Conservation (phyloP, 2,329 filamentous ascomycete genomes). For the Neonectria ditissima region DNA sequence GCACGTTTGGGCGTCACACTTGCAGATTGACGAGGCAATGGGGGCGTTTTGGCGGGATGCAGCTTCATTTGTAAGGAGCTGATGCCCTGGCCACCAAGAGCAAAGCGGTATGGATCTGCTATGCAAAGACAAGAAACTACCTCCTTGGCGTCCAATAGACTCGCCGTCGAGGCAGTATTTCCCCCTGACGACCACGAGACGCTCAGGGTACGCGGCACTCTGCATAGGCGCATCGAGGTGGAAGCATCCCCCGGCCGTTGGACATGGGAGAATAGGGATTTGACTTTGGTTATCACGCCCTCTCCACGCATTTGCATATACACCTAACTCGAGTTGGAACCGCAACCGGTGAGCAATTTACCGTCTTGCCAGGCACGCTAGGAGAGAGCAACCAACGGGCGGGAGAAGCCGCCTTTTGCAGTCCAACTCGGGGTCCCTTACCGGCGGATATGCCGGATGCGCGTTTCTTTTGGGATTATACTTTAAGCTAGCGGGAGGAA, state of each 20-base stretch:
- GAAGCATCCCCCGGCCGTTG: neutral
- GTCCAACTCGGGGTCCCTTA: neutral
- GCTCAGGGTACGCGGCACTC: neutral
- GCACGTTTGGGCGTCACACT: neutral
- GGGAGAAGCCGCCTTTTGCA: neutral
- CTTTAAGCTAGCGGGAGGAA: neutral
- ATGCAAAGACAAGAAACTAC: neutral
- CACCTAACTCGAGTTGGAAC: slow-evolving; percentile 1
- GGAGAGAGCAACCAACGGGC: neutral
- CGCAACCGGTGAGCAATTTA: slow-evolving; percentile 3
- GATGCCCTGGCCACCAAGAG: neutral
- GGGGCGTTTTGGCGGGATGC: slow-evolving; percentile 7
- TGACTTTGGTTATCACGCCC: neutral
- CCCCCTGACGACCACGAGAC: neutral
- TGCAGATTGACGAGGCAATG: slow-evolving; percentile 1
- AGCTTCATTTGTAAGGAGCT: slow-evolving; percentile 9
- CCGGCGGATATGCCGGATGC: neutral
- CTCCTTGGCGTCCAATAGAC: slow-evolving; percentile 3
- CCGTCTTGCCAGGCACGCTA: neutral
- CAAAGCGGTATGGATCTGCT: neutral
- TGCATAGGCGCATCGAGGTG: neutral
- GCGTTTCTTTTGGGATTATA: neutral
- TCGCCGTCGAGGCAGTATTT: slow-evolving; percentile 1
- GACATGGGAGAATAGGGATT: neutral
- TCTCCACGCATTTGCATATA: neutral